Evolutionary conservation across 768 basidiomycete genomes (phyloP).

Genomic region (Mycena latifolia): DNA sequence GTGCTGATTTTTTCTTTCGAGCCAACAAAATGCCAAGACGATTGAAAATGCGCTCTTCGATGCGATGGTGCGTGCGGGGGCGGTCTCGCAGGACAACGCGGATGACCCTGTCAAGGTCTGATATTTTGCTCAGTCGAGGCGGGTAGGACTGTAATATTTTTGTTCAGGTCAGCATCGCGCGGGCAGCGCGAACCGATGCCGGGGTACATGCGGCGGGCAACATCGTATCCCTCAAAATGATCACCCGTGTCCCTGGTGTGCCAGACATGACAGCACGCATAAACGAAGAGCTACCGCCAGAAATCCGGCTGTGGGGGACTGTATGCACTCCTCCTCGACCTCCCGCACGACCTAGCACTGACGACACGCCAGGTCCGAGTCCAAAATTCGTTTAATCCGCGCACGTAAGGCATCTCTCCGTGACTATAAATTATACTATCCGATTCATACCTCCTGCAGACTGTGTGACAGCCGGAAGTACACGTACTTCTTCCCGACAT

Average conservation of each 20-base stretch:
- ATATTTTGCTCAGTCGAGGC: neutral
- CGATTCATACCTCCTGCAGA: slow-evolving; percentile 52
- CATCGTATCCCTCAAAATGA: slow-evolving; percentile 92
- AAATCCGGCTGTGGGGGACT: slow-evolving; percentile 94
- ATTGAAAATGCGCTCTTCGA: slow-evolving; percentile 93
- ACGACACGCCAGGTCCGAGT: slow-evolving; percentile 63
- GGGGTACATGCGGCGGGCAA: slow-evolving; percentile 99
- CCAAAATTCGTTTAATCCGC: slow-evolving; percentile 87
- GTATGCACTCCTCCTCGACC: slow-evolving; percentile 55
- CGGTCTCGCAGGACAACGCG: slow-evolving; percentile 95
- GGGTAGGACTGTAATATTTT: too few relatives aligned
- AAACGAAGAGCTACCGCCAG: slow-evolving; percentile 90
- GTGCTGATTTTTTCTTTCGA: slow-evolving; percentile 42
- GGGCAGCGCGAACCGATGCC: slow-evolving; percentile 96
- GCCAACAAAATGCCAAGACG: slow-evolving; percentile 81
- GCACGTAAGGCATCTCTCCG: slow-evolving; percentile 60
- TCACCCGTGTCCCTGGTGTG: slow-evolving; percentile 78
- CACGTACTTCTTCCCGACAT: slow-evolving; percentile 96
- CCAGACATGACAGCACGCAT: slow-evolving; percentile 77
- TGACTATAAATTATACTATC: too few relatives aligned
- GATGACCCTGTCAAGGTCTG: slow-evolving; percentile 88
- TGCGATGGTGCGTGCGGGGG: slow-evolving; percentile 90
- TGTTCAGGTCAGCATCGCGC: slow-evolving; percentile 79
- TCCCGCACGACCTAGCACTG: neutral
- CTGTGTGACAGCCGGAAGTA: slow-evolving; percentile 96